phyloP scores from a whole-genome alignment of 2,329 filamentous ascomycete genomes.

The Paracamarosporium sp. region DNA sequence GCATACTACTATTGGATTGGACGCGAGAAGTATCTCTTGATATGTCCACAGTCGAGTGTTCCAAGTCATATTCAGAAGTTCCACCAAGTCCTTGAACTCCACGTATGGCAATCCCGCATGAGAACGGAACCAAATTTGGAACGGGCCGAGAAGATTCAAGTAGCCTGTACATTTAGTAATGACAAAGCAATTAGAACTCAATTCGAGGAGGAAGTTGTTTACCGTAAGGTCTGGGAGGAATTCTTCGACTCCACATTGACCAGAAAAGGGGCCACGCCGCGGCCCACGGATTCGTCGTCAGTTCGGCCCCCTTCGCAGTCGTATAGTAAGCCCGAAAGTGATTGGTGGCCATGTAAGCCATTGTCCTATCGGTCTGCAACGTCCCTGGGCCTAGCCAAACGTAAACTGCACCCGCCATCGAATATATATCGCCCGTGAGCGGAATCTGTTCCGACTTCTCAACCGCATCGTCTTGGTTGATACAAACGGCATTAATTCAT shows the following conservation, averaged over 20 bases:
- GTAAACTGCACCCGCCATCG: background rate
- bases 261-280: too few relatives aligned
- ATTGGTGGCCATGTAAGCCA: background rate
- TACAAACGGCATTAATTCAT: background rate
- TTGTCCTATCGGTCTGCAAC: background rate
- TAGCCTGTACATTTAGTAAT: too few relatives aligned
- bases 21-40: background rate
- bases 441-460: conserved; percentile 6
- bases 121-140: background rate
- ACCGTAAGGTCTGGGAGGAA: too few relatives aligned
- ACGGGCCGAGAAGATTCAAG: background rate
- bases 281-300: too few relatives aligned
- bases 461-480: conserved; percentile 1
- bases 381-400: background rate
- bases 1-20: conserved; percentile 2
- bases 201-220: too few relatives aligned
- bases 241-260: too few relatives aligned
- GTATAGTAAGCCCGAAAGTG: background rate
- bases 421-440: conserved; percentile 8
- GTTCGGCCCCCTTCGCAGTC: too few relatives aligned
- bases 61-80: background rate
- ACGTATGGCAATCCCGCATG: background rate
- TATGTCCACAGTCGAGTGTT: conserved; percentile 1
- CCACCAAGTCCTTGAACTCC: background rate
- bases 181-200: too few relatives aligned